Conservation (phyloP, 176 grass and related monocot species). For the Avena eriantha region DNA sequence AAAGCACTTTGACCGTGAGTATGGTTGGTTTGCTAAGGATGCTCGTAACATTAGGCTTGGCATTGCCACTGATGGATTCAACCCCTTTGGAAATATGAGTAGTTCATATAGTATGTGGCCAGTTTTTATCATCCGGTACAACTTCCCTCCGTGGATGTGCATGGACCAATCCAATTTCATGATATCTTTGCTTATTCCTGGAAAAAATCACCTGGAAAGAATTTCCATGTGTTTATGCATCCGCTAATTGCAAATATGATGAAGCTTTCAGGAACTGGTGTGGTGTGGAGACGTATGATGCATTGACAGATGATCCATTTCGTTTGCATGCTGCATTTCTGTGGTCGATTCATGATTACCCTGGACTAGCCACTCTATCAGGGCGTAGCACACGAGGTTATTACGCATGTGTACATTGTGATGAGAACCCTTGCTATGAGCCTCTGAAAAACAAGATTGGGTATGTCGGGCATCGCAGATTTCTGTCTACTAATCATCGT, state of each 20-base stretch:
- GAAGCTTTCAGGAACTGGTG: neutral
- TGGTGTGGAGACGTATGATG: neutral
- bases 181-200: conserved; percentile 5
- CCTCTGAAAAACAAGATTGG: neutral
- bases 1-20: neutral
- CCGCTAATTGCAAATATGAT: neutral
- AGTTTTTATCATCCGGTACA: neutral
- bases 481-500: no score
- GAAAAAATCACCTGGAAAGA: neutral
- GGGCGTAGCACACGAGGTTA: neutral
- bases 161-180: conserved; percentile 16
- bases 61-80: conserved; percentile 28
- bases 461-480: no score
- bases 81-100: neutral
- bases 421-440: neutral
- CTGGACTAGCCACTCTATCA: neutral
- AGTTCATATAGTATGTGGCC: neutral
- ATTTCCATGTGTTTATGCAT: conserved; percentile 13
- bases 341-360: conserved; percentile 23
- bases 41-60: neutral
- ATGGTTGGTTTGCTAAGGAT: neutral
- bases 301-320: neutral
- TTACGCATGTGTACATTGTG: neutral
- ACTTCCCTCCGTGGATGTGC: neutral
- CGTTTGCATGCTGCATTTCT: neutral